Conservation (phyloP, 371 early-diverging fungal species). For the Mortierella sp. region DNA sequence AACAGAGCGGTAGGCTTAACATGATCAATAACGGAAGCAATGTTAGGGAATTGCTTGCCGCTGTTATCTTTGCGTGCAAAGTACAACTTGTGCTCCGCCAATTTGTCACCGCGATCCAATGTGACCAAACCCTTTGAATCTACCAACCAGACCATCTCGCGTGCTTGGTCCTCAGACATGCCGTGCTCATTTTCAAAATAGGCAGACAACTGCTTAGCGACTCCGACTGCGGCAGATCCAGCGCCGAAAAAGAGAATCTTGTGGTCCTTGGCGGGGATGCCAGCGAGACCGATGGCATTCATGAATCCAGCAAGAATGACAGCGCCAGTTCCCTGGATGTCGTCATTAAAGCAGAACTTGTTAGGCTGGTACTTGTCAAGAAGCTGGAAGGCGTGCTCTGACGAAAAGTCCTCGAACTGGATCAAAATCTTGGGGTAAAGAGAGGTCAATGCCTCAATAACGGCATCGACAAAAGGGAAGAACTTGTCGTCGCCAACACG, state of each 20-base stretch:
- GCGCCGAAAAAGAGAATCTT: constrained; percentile 92
- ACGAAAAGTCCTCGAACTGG: constrained; percentile 95
- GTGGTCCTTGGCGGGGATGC: constrained; percentile 75
- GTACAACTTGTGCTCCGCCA: constrained; percentile 85
- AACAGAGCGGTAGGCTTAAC: constrained; percentile 86
- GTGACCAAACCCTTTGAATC: constrained; percentile 91
- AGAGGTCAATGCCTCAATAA: constrained; percentile 75
- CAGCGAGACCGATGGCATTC: constrained; percentile 81
- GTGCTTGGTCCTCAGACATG: constrained; percentile 79
- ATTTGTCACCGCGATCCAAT: constrained; percentile 84
- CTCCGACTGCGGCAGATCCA: constrained; percentile 91
- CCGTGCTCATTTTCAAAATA: constrained; percentile 79
- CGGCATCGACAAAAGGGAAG: constrained; percentile 83
- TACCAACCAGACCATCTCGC: constrained; percentile 83
- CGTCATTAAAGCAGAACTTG: constrained; percentile 82
- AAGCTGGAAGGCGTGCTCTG: constrained; percentile 88
- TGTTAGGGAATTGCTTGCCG: constrained; percentile 74
- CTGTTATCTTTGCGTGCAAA: constrained; percentile 85
- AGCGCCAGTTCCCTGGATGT: constrained; percentile 92
- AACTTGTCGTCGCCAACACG: constrained; percentile 81
- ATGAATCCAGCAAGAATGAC: constrained; percentile 93
- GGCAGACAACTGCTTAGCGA: constrained; percentile 84
- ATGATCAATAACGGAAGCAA: constrained; percentile 81
- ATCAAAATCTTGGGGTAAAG: constrained; percentile 85
- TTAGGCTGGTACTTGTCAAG: constrained; percentile 75